These are phyloP conservation scores for Pyrus hybrid DNA, from an alignment of 331 rosid species.

Conservation along the genomic window DNA sequence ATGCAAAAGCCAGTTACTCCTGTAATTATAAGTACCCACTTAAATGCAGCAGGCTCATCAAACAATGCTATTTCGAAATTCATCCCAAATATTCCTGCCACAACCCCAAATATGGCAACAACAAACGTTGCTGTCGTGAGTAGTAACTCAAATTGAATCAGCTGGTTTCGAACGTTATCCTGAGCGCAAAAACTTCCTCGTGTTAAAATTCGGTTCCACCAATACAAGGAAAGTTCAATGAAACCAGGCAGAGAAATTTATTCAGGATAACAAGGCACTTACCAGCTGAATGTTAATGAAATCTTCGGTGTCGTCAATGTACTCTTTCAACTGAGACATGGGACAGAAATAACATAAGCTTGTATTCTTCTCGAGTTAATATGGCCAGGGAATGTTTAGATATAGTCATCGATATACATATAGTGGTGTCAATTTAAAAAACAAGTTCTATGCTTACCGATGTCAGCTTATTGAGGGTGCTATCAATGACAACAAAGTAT, in stretches of 20 bases:
- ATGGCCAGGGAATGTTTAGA: not conserved
- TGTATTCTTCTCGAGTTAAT: not conserved
- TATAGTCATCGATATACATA: not conserved
- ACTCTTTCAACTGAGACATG: slow-evolving; percentile 81
- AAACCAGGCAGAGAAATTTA: not conserved
- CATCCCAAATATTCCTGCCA: slow-evolving; percentile 96
- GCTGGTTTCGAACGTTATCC: slow-evolving; percentile 98
- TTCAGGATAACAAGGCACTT: not conserved
- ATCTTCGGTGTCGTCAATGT: slow-evolving; percentile 97
- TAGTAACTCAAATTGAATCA: slow-evolving; percentile 91
- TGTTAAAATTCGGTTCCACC: not conserved
- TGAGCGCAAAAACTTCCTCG: slow-evolving; percentile 16
- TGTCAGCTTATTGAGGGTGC: slow-evolving; percentile 90
- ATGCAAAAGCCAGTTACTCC: slow-evolving; percentile 62
- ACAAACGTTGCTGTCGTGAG: slow-evolving; percentile 96
- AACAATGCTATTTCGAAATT: slow-evolving; percentile 65
- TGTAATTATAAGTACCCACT: slow-evolving; percentile 80
- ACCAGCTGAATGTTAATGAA: slow-evolving; percentile 98
- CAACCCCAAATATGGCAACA: slow-evolving; percentile 95
- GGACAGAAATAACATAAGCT: slow-evolving; percentile 5
- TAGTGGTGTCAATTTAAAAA: not conserved
- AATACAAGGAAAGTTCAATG: not conserved
- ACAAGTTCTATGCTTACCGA: slow-evolving; percentile 47
- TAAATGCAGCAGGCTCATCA: slow-evolving; percentile 51
- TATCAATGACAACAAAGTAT: slow-evolving; percentile 93